Conservation (phyloP, 441 rosid genomes). For the Bocquillonia castaneifolia region DNA sequence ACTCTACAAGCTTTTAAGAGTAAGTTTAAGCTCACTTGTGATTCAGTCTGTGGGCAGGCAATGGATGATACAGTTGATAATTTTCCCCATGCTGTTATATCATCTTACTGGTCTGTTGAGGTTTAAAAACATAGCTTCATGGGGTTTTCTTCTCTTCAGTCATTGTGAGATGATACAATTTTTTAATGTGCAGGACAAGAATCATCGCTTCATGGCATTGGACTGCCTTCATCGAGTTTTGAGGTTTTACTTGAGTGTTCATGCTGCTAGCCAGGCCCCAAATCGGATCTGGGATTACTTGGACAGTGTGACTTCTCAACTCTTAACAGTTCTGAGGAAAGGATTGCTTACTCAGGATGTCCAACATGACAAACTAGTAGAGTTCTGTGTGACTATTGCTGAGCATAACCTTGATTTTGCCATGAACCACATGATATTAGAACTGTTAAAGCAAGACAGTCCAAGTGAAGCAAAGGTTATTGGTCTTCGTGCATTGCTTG, state of each 20-base stretch:
- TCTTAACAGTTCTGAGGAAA: constrained; percentile 79
- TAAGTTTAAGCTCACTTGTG: constrained; percentile 37
- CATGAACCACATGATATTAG: constrained; percentile 97
- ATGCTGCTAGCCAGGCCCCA: constrained; percentile 89
- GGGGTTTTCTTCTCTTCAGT: background rate
- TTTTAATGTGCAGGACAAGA: constrained; percentile 72
- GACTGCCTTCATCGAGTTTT: constrained; percentile 97
- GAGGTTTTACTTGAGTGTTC: constrained; percentile 92
- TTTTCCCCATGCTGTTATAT: constrained; percentile 13
- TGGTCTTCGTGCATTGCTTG: constrained; percentile 96
- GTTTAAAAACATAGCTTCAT: constrained; percentile 18
- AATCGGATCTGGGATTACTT: constrained; percentile 96
- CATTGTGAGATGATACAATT: constrained; percentile 5
- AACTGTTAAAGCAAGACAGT: constrained; percentile 95
- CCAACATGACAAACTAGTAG: constrained; percentile 97
- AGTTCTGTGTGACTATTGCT: constrained; percentile 93
- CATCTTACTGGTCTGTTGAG: constrained; percentile 9
- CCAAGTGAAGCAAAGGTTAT: constrained; percentile 96
- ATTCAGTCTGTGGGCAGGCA: constrained; percentile 13
- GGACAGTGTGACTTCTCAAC: constrained; percentile 97
- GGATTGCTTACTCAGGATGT: constrained; percentile 97
- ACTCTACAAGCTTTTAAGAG: constrained; percentile 92
- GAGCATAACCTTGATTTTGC: constrained; percentile 99
- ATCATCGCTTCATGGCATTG: constrained; percentile 95
- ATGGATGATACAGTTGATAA: constrained; percentile 1